Percentiles rank a stretch among this genome's conserved stretches.
Evolutionary conservation across 257 asterid species (phyloP).

Genomic region (Penstemon newberryi): DNA sequence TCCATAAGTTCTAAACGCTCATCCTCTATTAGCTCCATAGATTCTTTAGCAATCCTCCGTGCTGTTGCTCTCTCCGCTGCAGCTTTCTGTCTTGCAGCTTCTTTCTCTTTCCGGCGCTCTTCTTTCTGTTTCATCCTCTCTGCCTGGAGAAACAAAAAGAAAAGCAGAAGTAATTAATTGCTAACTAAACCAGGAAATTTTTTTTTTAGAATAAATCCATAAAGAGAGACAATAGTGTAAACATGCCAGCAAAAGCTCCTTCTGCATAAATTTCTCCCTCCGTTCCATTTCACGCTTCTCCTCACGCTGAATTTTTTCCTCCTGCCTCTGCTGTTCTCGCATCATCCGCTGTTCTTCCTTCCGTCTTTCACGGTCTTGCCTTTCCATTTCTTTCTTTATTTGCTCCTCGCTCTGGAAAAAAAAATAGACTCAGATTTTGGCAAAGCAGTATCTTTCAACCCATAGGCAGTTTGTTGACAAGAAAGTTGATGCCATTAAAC

Average conservation of each 20-base stretch:
- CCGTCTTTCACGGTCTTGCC: conserved; percentile 82
- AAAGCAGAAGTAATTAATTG: not conserved
- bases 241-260: conserved; percentile 70
- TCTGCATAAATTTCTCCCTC: conserved; percentile 89
- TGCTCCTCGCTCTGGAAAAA: conserved; percentile 83
- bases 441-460: not conserved
- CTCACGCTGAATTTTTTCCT: conserved; percentile 93
- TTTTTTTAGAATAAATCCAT: not conserved
- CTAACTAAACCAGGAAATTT: conserved; percentile 25
- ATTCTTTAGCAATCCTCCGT: conserved; percentile 89
- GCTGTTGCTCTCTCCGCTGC: conserved; percentile 93
- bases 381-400: conserved; percentile 88
- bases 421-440: conserved; percentile 27
- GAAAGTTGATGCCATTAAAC: conserved; percentile 7
- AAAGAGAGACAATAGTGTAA: conserved; percentile 16
- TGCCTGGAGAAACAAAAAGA: conserved; percentile 51
- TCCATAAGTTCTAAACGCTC: conserved; percentile 98
- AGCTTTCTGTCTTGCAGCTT: conserved; percentile 80
- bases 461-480: not conserved
- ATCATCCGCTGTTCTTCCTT: conserved; percentile 83
- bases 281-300: conserved; percentile 98
- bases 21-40: conserved; percentile 94
- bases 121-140: conserved; percentile 94
- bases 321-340: conserved; percentile 84
- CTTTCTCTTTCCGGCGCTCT: conserved; percentile 79